Evolutionary conservation across 176 grass and related monocot species (phyloP), one percentile per base, ranked within the genome.

Genomic region (Carex scoparia): DNA sequence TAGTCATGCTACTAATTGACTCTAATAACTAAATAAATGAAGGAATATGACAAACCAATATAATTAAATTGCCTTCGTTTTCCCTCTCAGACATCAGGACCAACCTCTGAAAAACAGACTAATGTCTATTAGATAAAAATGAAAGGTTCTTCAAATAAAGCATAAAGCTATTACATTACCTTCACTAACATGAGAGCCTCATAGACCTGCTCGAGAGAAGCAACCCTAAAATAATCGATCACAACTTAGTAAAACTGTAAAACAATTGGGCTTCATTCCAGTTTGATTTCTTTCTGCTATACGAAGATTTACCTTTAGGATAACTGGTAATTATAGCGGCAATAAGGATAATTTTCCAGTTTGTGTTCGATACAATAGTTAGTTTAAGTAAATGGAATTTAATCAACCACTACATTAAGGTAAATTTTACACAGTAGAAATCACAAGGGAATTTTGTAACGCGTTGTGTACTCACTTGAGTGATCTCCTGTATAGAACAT

Each of bases 41-140:
- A 89, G 1, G 12, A 78, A 32, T 66, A 14, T 58, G 70, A 35
- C 84, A 54, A 67, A 98, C 93, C 95, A 0, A 98, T 98, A 57
- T 98, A 94, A 86, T 93, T 98, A 75, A 89, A 98, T 77, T 98
- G 95, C 53, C 95, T 94, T 84, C 92, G 93, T 56, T 13, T 94
- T 84, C 95, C 95, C 77, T 98, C 93, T 54, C 88, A 67, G 38
- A 98, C 95, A 67, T 98, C 95, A 23, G 91, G 85, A 1, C 92
- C 95, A 94, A 90, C 86, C 72, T 93, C 95, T 23, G 23, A 31
- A 70, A 87, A 69, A 0, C 13, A 93, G 53, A 3, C 80, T 68
- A 76, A 13, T 65, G 48, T 4, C 10, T 3, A 65, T 3, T 55
- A 81, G 42, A 62, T 0, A 38, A 33, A 84, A 83, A 67, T 3